Evolutionary conservation across 1,284 basidiomycete genomes (phyloP).

Genomic region (Leccinum subspadiceum): DNA sequence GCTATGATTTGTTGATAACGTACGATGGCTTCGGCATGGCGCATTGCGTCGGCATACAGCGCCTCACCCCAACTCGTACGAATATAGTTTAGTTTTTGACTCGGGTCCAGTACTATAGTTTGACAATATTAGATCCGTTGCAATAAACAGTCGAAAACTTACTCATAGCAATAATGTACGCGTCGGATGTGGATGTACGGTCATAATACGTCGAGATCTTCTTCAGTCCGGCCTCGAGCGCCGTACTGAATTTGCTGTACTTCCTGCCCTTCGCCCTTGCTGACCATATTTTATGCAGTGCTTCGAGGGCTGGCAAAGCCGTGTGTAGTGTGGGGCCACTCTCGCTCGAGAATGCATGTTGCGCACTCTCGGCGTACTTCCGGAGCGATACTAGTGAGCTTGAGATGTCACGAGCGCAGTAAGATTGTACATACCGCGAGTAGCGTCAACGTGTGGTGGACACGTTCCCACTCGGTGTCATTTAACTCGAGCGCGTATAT

Average conservation of each 20-base stretch:
- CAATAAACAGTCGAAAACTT: neutral
- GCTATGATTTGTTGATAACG: neutral
- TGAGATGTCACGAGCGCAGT: too few relatives aligned
- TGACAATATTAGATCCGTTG: neutral
- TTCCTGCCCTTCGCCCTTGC: neutral
- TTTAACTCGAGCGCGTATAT: too few relatives aligned
- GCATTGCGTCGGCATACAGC: neutral
- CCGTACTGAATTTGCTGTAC: neutral
- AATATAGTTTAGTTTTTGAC: slow-evolving; percentile 2
- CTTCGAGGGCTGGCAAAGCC: too few relatives aligned
- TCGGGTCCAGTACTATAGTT: neutral
- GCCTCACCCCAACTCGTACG: neutral
- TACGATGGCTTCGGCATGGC: neutral
- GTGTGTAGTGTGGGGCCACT: too few relatives aligned
- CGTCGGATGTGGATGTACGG: neutral
- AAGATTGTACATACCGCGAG: too few relatives aligned
- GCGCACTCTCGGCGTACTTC: too few relatives aligned
- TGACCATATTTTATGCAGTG: too few relatives aligned
- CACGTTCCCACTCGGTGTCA: too few relatives aligned
- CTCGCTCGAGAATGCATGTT: too few relatives aligned
- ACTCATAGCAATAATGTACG: slow-evolving; percentile 6
- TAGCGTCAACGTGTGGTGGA: too few relatives aligned
- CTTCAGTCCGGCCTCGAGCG: neutral
- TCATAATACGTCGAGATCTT: neutral
- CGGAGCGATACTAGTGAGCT: too few relatives aligned